Evolutionary conservation across 345 rosid genomes (phyloP), one percentile per base, ranked within the genome.

Genomic region (Lepidium didymum): DNA sequence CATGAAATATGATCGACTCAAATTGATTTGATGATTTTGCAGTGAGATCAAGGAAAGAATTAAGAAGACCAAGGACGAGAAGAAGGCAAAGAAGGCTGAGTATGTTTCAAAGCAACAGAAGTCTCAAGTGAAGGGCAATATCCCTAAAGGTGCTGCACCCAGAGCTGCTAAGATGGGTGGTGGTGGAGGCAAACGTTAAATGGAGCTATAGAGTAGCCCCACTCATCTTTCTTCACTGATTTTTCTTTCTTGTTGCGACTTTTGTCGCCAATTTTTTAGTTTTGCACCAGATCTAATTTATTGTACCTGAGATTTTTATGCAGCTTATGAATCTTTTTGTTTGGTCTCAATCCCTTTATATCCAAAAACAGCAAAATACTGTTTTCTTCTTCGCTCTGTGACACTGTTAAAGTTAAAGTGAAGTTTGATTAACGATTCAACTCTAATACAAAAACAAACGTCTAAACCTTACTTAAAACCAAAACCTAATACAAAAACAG

Each of bases 31-130:
- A 13, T 64, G n/a, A 2, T 55, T 33, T 1, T 72, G 49, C 64
- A 89, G 93, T 74, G 96, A 89, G 64, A 87, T 89, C 10, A 87
- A 89, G 81, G 91, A 89, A 78, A 84, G 93, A 75, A 84, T 85
- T 72, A 89, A 84, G 89, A 87, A 87, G 74, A 90, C 89, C 0
- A 85, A 85, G 80, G 96, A 90, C 37, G 93, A 90, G 72, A 90
- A 87, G 81, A 87, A 83, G 82, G 93, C 91, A 1, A 89, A 89
- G 84, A 89, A 89, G 67, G 93, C 86, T 0, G 91, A 90, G 78
- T 46, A 76, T 52, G 62, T 50, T n/a, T 72, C 86, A 0, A 87
- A 85, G 81, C 75, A 82, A 55, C 87, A 83, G 38, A 89, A 87
- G 79, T 43, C 81, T 1, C 83, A 75, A 43, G 43, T 65, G 40